A percentile compares a stretch with the other conserved stretches of the same genome.
These are phyloP conservation scores for Penicillium sp. DNA, from an alignment of 2,329 filamentous ascomycete species.

Conservation along the genomic window DNA sequence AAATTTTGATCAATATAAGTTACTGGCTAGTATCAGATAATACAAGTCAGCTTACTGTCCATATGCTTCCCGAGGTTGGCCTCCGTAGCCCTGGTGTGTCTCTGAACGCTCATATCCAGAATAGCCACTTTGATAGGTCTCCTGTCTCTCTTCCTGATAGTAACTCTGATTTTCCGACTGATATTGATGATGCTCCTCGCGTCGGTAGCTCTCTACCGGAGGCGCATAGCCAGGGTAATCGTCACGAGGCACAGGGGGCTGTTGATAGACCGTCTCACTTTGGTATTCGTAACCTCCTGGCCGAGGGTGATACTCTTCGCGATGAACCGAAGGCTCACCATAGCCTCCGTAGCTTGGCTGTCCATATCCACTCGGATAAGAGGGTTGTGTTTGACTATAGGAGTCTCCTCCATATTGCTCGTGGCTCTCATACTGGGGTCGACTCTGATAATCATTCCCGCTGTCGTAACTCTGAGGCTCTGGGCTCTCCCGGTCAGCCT, in stretches of 20 bases:
- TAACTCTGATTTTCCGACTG: slow-evolving; percentile 15
- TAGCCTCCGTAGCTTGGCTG: slow-evolving; percentile 24
- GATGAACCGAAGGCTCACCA: slow-evolving; percentile 9
- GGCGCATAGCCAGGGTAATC: slow-evolving; percentile 13
- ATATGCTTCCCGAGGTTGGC: slow-evolving; percentile 11
- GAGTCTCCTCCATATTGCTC: slow-evolving; percentile 16
- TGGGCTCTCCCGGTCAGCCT: slow-evolving; percentile 12
- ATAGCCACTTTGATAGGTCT: slow-evolving; percentile 16
- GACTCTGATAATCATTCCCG: slow-evolving; percentile 8
- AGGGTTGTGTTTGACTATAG: slow-evolving; percentile 6
- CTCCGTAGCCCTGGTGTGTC: slow-evolving; percentile 20
- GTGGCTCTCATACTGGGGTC: slow-evolving; percentile 10
- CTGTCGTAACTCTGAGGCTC: slow-evolving; percentile 9
- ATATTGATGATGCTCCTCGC: slow-evolving; percentile 19
- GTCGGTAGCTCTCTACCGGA: slow-evolving; percentile 14
- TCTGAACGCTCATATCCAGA: slow-evolving; percentile 21
- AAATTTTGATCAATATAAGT: slow-evolving; percentile 2
- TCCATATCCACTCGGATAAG: slow-evolving; percentile 9
- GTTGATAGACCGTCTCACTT: slow-evolving; percentile 19
- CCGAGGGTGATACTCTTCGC: slow-evolving; percentile 11
- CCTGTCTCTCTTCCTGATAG: slow-evolving; percentile 20
- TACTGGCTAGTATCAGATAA: slow-evolving; percentile 9
- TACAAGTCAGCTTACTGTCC: slow-evolving; percentile 24
- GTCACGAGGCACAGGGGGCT: slow-evolving; percentile 10
- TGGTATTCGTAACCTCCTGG: slow-evolving; percentile 19